These are phyloP conservation scores for Trichoderma arundinaceum DNA, from an alignment of 2,329 filamentous ascomycete species.

Conservation along the genomic window DNA sequence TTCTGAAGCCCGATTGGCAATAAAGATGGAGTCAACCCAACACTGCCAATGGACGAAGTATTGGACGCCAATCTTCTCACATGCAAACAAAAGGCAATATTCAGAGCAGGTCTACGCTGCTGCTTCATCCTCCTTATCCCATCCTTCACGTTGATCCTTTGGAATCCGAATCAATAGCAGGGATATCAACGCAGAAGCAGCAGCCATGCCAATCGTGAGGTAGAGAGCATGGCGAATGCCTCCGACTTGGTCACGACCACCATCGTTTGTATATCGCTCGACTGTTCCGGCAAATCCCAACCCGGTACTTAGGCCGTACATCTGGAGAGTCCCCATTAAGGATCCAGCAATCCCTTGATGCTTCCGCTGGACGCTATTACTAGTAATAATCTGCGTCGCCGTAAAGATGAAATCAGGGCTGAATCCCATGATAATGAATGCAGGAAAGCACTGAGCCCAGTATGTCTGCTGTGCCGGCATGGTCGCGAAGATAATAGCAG, in stretches of 20 bases:
- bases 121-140: slow-evolving; percentile 35
- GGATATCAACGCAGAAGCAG: slow-evolving; percentile 44
- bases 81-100: neutral
- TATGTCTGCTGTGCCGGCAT: slow-evolving; percentile 53
- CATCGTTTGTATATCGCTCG: slow-evolving; percentile 38
- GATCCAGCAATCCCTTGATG: slow-evolving; percentile 59
- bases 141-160: slow-evolving; percentile 48
- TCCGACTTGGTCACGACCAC: slow-evolving; percentile 34
- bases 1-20: too few relatives aligned
- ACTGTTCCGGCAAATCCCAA: slow-evolving; percentile 45
- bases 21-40: too few relatives aligned
- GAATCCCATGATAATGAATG: slow-evolving; percentile 42
- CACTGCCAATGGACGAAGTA: too few relatives aligned
- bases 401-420: slow-evolving; percentile 58
- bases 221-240: slow-evolving; percentile 50
- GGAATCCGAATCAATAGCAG: slow-evolving; percentile 49
- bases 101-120: neutral
- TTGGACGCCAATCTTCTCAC: neutral
- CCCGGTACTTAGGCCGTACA: slow-evolving; percentile 43
- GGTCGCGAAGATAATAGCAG: slow-evolving; percentile 43
- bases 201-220: slow-evolving; percentile 47
- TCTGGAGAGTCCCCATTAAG: slow-evolving; percentile 50
- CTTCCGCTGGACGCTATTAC: slow-evolving; percentile 53
- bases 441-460: slow-evolving; percentile 50
- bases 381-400: slow-evolving; percentile 57